Evolutionary conservation across 768 basidiomycete species (phyloP), one percentile per base, ranked within the genome.

Genomic region (Trametes sanguinea): DNA sequence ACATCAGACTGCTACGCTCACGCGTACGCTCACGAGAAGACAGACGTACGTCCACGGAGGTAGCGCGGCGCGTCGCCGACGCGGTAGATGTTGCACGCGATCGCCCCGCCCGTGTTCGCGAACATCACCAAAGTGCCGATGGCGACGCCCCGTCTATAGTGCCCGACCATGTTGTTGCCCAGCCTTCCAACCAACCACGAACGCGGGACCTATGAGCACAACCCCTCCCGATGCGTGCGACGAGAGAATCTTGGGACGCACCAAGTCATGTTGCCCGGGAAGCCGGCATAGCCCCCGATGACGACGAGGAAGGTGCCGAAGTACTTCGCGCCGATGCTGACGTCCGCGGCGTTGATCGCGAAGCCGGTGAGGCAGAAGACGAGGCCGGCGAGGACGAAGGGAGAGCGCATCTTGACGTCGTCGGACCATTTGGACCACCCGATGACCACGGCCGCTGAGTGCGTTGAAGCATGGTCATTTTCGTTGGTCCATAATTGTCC

Each of bases 261-360:
- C 87, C 88, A 90, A 17, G 85, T 78, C 11, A 87, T 75, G 2
- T 86, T 70, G 7, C 84, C 87, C 9, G 89, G 86, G 66, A 86
- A 80, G 0, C 78, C 75, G 1, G 84, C 78, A 63, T 86, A 89
- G 50, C 79, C 78, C 33, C 89, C 89, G 1, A 78, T 77, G 14
- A 89, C 86, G 33, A 81, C 80, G 59, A 90, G 81, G 76, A 86
- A 90, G 0, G 84, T 88, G 2, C 87, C 88, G 62, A 88, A 86
- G 70, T 89, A 90, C 72, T 89, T 89, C 33, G 76, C 83, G 0
- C 85, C 83, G 53, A 69, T 68, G 0, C 81, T 66, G 1, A 74
- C 82, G 11, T 78, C 69, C 2, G 85, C 82, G 53, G 89, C 84
- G 67, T 87, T 85, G 71, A 89, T 87, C 0, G 76, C 59, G 68